Evolutionary conservation across 305 asterid species (phyloP), one percentile per base, ranked within the genome.

Genomic region (Fraxinus paxiana): DNA sequence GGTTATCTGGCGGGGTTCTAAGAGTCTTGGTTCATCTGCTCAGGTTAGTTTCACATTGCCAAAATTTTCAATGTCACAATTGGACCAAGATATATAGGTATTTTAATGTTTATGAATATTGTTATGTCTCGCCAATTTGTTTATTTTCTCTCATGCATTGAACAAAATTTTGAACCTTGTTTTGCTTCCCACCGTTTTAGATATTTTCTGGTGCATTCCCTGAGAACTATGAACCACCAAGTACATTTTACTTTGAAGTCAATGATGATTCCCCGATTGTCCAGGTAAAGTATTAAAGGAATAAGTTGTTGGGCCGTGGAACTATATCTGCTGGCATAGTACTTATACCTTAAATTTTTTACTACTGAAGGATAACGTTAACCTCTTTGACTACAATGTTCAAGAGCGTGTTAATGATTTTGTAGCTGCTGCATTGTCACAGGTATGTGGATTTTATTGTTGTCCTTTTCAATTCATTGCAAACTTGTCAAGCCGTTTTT

Each of bases 171-270:
- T 2, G 67, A 43, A 17, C 33, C 2, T 7, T 75, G 77, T 46
- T 80, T 28, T 46, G 38, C n/a, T 30, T 37, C 38, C 20, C 63
- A 74, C 15, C 17, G 35, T 71, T 82, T 71, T 92, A 96, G 99
- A 96, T 96, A 85, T 96, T 96, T 90, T 28, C 99, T 26, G 99
- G 97, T 81, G 96, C 98, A 86, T 96, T 96, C 86, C 92, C 96
- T 61, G 88, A 95, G 85, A 91, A 94, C 84, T 96, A 96, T 81
- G 97, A 93, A 79, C 99, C 99, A 26, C 99, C 99, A 22, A 83
- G 82, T 63, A 90, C 96, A 75, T 96, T 94, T 86, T 83, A 93
- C 88, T 96, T 83, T 80, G 99, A 96, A 88, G 88, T 96, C 85
- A 90, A 93, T 84, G 97, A 88, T 67, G 91, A 88, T 76, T 92